Evolutionary conservation across 768 basidiomycete species (phyloP).

Genomic region (Lactifluus volemus): DNA sequence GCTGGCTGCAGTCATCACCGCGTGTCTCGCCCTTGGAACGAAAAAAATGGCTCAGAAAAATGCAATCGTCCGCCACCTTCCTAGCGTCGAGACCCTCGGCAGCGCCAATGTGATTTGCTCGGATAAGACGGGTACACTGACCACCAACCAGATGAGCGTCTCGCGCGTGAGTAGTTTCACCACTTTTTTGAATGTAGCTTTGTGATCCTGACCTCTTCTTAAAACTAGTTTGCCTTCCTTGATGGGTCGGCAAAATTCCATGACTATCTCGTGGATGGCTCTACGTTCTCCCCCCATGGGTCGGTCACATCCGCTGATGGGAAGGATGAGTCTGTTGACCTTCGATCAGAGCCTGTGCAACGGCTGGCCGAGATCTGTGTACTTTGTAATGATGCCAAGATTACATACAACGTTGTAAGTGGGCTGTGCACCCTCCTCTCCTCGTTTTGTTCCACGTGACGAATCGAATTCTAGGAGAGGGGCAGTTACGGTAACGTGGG

Average conservation of each 20-base stretch:
- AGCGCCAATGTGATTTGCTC: conserved; percentile 99
- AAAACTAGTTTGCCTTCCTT: conserved; percentile 62
- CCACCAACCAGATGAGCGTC: conserved; percentile 97
- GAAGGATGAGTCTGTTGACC: conserved; percentile 47
- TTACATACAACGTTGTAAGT: conserved; percentile 72
- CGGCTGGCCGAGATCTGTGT: conserved; percentile 86
- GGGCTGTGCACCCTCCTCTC: background rate
- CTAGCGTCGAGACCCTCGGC: conserved; percentile 94
- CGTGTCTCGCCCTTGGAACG: conserved; percentile 91
- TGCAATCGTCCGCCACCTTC: conserved; percentile 93
- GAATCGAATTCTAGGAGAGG: conserved; percentile 51
- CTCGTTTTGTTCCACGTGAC: conserved; percentile 8
- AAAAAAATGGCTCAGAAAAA: conserved; percentile 99
- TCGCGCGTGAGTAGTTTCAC: conserved; percentile 45
- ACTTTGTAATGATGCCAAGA: conserved; percentile 92
- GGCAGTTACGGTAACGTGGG: conserved; percentile 74
- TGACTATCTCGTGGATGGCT: conserved; percentile 82
- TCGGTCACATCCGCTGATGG: conserved; percentile 58
- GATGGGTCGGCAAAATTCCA: conserved; percentile 42
- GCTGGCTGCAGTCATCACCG: conserved; percentile 96
- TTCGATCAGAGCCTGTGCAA: conserved; percentile 61
- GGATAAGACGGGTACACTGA: conserved; percentile 95
- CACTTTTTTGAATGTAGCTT: background rate
- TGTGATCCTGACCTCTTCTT: background rate
- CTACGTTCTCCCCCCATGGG: conserved; percentile 85